Evolutionary conservation across 139 green algal species (phyloP), one percentile per base, ranked within the genome.

Genomic region (Edaphochlamys debaryana): DNA sequence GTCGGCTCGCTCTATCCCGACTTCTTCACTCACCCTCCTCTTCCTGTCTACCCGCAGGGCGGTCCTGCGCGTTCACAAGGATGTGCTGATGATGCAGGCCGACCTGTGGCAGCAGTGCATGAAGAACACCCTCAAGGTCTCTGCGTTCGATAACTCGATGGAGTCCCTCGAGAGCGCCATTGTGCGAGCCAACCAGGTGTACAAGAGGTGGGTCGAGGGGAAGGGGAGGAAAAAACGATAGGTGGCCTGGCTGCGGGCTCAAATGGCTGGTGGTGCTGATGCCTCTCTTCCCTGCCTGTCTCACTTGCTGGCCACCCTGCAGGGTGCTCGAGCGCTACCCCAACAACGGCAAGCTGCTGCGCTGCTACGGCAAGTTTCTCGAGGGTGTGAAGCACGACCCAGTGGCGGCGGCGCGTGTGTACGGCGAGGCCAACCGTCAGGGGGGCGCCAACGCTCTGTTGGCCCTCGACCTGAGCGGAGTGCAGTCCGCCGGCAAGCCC

Each of bases 301-400:
- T 62, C 20, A 17, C 56, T n/a, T 64, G 29, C 11, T 29, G 56
- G 13, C 60, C 27, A 17, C 27, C 29, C 5, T 64, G 48, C 27
- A 80, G 64, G 63, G 58, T 89, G 30, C 19, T 89, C 32, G 68
- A 91, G 36, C 72, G 78, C 37, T 89, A 89, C 80, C 76, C 76
- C 23, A 73, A 62, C 60, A 82, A 82, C 76, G 76, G 62, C 76
- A 82, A 82, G 62, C 76, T 86, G 41, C 73, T 80, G 27, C 73
- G 62, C 50, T 77, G 54, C 66, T 90, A 90, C 62, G 86, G 81
- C 76, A 82, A 80, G 37, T 90, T 90, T 63, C 71, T 85, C 38
- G 86, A 90, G 69, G 86, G 87, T 2, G 77, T 87, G 2, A 68
- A 73, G 36, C 84, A 86, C 66, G 85, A 87, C 67, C 62, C n/a